phyloP scores from a whole-genome alignment of 495 filamentous ascomycete genomes.

The Cryomyces antarcticus region DNA sequence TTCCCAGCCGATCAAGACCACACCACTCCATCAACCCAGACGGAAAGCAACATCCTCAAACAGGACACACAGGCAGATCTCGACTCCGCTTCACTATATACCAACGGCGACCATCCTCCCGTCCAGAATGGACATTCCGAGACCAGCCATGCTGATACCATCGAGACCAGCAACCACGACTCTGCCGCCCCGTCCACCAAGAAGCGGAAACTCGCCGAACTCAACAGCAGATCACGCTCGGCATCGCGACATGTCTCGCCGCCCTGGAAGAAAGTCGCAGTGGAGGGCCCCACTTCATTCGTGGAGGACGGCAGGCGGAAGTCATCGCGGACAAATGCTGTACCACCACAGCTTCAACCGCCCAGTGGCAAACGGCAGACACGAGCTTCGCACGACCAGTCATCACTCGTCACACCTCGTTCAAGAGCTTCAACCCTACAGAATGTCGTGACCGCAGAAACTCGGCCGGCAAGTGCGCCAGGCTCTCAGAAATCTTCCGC shows the following conservation, averaged over 20 bases:
- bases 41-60: slow-evolving; percentile 1
- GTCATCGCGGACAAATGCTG: slow-evolving; percentile 61
- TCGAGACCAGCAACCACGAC: slow-evolving; percentile 15
- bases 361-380: slow-evolving; percentile 41
- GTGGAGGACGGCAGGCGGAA: slow-evolving; percentile 64
- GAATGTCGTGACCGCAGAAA: neutral
- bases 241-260: slow-evolving; percentile 44
- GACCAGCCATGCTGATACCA: neutral
- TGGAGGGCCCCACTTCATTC: slow-evolving; percentile 74
- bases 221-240: slow-evolving; percentile 25
- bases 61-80: neutral
- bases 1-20: slow-evolving; percentile 2
- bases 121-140: neutral
- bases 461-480: too few species aligned
- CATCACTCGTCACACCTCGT: neutral
- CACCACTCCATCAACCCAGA: slow-evolving; percentile 1
- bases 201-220: slow-evolving; percentile 45
- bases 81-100: neutral
- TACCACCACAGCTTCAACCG: slow-evolving; percentile 50
- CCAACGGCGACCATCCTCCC: neutral
- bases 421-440: neutral
- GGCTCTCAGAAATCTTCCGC: too few species aligned
- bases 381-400: slow-evolving; percentile 20
- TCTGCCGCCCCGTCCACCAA: slow-evolving; percentile 44
- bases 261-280: slow-evolving; percentile 81